Evolutionary conservation across 345 rosid genomes (phyloP).

Genomic region (Salix brachista): DNA sequence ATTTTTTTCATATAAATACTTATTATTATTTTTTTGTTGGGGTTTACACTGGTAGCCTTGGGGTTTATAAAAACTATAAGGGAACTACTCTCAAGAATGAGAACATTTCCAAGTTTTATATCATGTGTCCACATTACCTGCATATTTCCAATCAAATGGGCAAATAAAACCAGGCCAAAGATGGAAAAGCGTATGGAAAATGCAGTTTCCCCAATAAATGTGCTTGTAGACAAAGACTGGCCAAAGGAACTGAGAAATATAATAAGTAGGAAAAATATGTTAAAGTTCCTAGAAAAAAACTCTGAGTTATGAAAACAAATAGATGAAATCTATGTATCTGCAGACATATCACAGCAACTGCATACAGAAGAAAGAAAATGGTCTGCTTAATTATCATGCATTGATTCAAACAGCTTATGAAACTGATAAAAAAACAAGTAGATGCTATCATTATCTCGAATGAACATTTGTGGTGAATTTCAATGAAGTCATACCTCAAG

Average conservation of each 20-base stretch:
- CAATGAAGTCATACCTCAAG: constrained; percentile 48
- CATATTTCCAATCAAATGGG: constrained; percentile 96
- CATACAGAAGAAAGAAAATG: neutral
- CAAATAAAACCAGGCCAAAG: constrained; percentile 81
- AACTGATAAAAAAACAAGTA: neutral
- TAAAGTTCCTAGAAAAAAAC: neutral
- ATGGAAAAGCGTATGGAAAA: constrained; percentile 81
- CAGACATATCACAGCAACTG: neutral
- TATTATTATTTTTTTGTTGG: too few relatives aligned
- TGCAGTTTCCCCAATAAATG: constrained; percentile 76
- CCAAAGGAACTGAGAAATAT: constrained; percentile 22
- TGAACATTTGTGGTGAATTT: neutral
- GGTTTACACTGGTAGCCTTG: too few relatives aligned
- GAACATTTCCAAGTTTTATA: neutral
- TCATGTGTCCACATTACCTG: constrained; percentile 45
- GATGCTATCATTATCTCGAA: neutral
- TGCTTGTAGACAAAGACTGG: constrained; percentile 43
- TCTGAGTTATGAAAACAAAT: neutral
- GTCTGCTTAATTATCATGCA: neutral
- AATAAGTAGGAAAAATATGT: neutral
- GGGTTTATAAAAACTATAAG: too few relatives aligned
- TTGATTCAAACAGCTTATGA: neutral
- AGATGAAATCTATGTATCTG: neutral
- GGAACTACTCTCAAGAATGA: neutral
- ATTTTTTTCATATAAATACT: too few relatives aligned